phyloP scores from a whole-genome alignment of 2,329 filamentous ascomycete genomes.

The Cadophora gregata region DNA sequence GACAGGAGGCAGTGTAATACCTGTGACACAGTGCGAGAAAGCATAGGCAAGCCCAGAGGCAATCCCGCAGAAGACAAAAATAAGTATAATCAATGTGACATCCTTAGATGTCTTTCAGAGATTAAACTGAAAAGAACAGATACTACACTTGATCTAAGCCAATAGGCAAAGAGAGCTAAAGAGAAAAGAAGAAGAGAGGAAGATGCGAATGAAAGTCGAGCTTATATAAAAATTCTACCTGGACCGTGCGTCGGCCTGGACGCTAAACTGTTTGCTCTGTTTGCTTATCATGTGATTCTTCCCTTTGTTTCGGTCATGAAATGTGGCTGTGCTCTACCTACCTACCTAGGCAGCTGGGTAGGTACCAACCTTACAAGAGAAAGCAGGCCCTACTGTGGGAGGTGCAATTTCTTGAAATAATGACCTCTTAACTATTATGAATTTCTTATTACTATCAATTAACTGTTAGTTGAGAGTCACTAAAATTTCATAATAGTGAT shows the following conservation, averaged over 20 bases:
- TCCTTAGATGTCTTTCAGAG: slow-evolving; percentile 81
- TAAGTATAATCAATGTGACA: slow-evolving; percentile 81
- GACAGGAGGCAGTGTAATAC: slow-evolving; percentile 77
- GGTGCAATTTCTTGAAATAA: too few species aligned
- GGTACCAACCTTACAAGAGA: too few species aligned
- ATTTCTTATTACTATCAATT: too few species aligned
- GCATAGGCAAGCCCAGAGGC: slow-evolving; percentile 78
- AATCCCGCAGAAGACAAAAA: slow-evolving; percentile 65
- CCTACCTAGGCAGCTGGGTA: too few species aligned
- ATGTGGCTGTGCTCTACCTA: not conserved
- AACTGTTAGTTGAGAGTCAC: too few species aligned
- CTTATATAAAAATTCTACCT: slow-evolving; percentile 3
- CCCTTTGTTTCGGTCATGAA: not conserved
- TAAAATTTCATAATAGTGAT: too few species aligned
- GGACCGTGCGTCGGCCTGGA: not conserved
- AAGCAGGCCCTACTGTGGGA: too few species aligned
- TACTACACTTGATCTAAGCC: slow-evolving; percentile 80
- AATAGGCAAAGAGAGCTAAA: slow-evolving; percentile 56
- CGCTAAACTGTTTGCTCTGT: slow-evolving; percentile 15
- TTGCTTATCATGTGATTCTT: not conserved
- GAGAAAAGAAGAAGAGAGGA: slow-evolving; percentile 16
- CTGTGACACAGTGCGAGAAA: slow-evolving; percentile 71
- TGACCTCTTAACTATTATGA: too few species aligned
- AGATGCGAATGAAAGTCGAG: too few species aligned
- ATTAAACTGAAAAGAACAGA: slow-evolving; percentile 97